Evolutionary conservation across 2,329 filamentous ascomycete genomes (phyloP), one percentile per base, ranked within the genome.

Genomic region (Parastagonospora nodorum): DNA sequence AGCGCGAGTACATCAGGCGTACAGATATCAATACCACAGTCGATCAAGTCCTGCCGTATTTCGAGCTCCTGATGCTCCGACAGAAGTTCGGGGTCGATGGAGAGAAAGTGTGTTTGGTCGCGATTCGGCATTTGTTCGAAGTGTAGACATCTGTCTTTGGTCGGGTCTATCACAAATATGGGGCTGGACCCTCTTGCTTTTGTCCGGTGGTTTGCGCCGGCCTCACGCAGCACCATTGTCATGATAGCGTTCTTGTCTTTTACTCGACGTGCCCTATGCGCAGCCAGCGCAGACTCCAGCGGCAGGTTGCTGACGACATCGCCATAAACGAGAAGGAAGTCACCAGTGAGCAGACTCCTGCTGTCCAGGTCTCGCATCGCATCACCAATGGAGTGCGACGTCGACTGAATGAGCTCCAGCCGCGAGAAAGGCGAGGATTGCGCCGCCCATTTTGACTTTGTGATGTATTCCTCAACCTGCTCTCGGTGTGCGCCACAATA

Each of bases 21-120:
- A 75, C 93, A 97, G 58, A 99, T 97, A 71, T 99, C 94, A 66
- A 99, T 94, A 45, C 90, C 89, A 63, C 91, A 92, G 73, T 99
- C 94, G 55, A 97, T 89, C 51, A 99, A 78, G 74, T 99, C 93
- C 57, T 88, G 85, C 33, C 92, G 86, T 15, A 97, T 80, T 63
- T 95, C 91, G 43, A 96, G 83, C 70, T 96, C 90, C 5, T 83
- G 80, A 59, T 89, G 81, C 42, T 84, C 81, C 45, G 88, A 85
- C 14, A 96, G 78, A n/a, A 96, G 79, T 32, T 90, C 87, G 2
- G 89, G 83, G 64, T 97, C 92, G 40, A 97, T 83, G 42, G 83
- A 84, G 35, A 92, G 74, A 55, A 86, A 84, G 62, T 84, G 84
- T 31, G 86, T 84, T 45, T 79, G 80, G 66, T 88, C 82, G 16